These are phyloP conservation scores for Trichoderma koningii DNA, from an alignment of 2,329 filamentous ascomycete genomes.

Conservation along the genomic window DNA sequence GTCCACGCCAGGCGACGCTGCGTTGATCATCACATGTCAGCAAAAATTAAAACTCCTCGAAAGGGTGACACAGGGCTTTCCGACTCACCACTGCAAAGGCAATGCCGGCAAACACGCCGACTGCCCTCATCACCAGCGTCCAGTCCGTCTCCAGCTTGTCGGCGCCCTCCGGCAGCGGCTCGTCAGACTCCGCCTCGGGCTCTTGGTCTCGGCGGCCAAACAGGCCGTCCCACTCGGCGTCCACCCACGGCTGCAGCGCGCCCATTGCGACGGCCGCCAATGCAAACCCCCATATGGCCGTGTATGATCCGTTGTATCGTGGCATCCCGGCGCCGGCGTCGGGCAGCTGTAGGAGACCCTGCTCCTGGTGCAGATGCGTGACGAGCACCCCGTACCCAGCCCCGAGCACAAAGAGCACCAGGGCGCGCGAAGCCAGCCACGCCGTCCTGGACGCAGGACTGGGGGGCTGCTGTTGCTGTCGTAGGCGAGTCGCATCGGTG, in stretches of 20 bases:
- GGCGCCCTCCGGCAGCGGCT: slow-evolving; percentile 30
- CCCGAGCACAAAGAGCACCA: slow-evolving; percentile 75
- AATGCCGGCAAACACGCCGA: slow-evolving; percentile 63
- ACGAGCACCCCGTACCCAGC: slow-evolving; percentile 82
- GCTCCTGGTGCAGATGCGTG: slow-evolving; percentile 72
- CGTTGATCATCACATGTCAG: slow-evolving; percentile 26
- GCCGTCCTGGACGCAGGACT: slow-evolving; percentile 36
- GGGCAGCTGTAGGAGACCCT: slow-evolving; percentile 63
- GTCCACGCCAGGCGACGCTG: slow-evolving; percentile 90
- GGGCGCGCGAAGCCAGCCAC: slow-evolving; percentile 58
- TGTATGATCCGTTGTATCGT: slow-evolving; percentile 63
- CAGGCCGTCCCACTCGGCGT: slow-evolving; percentile 68
- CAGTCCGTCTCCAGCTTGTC: slow-evolving; percentile 63
- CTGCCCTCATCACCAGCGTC: slow-evolving; percentile 63
- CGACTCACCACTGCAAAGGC: slow-evolving; percentile 72
- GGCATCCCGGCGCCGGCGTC: slow-evolving; percentile 43
- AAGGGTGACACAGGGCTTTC: not conserved
- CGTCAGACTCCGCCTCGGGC: slow-evolving; percentile 32
- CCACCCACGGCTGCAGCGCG: slow-evolving; percentile 79
- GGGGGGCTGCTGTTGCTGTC: slow-evolving; percentile 31
- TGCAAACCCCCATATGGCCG: slow-evolving; percentile 78
- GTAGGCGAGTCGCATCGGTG: slow-evolving; percentile 32
- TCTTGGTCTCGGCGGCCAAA: slow-evolving; percentile 43
- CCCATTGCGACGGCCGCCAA: slow-evolving; percentile 73
- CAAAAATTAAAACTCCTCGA: not conserved